Base-by-base conservation (phyloP, 192 early-diverging fungal genomes). In the Podila epigama region DNA sequence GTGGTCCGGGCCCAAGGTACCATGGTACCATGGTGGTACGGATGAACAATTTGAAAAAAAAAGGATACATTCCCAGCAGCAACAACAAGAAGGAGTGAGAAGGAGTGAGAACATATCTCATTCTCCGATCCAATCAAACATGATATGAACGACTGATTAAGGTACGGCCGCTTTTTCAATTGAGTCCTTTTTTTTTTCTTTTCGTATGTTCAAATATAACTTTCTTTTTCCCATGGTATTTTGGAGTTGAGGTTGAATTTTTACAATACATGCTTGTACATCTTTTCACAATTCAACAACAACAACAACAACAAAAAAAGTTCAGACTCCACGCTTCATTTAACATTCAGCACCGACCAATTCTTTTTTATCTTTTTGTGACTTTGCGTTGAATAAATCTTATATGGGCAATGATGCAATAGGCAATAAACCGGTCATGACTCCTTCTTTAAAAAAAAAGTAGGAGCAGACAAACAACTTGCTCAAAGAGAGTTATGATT, bases 1-100 rank as follows among this genome's bases (percentile, higher is more conserved):
- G 44, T 48, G 44, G 44, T 48, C 44, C 44, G 44, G 44, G 44
- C 44, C 44, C 44, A 25, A 48, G 13, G n/a, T n/a, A n/a, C n/a
- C n/a, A n/a, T n/a, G n/a, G n/a, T n/a, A n/a, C n/a, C n/a, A n/a
- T n/a, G n/a, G n/a, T n/a, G 20, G 5, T 16, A 22, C n/a, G 44
- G 25, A 48, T 48, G n/a, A 20, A 22, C 20, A 44, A 18, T n/a
- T 0, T 44, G 41, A 44, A n/a, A n/a, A 48, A 48, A 48, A 22
- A 48, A 22, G 41, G 25, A 8, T 20, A 44, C 16, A 44, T 48
- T 48, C 44, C 44, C 44, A 48, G 20, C 44, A 39, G 37, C 37
- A 48, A 39, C 44, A 39, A 13, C 37, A 48, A 39, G 18, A 18
- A 44, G 42, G 3, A 20, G 44, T 22, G n/a, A 48, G n/a, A 22